Evolutionary conservation across 352 stramenopile species (phyloP).

Genomic region (Chrysophaeum taylorii): DNA sequence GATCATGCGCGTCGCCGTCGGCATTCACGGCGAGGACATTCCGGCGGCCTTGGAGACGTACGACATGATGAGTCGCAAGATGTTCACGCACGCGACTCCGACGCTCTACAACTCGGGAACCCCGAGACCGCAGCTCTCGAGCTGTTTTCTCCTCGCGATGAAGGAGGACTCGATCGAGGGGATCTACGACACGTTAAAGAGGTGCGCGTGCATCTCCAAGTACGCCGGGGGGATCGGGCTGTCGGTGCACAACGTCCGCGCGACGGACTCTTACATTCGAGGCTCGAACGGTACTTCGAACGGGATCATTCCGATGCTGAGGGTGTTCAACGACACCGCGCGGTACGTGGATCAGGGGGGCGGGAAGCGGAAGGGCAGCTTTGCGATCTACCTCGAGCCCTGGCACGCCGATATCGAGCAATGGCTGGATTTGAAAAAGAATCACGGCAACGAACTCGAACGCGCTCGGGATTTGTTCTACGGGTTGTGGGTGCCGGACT

Average conservation of each 20-base stretch:
- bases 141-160: slow-evolving; percentile 94
- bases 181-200: slow-evolving; percentile 98
- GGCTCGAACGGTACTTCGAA: slow-evolving; percentile 97
- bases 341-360: slow-evolving; percentile 97
- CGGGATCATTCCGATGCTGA: slow-evolving; percentile 97
- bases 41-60: slow-evolving; percentile 89
- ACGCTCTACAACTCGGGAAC: slow-evolving; percentile 99
- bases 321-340: slow-evolving; percentile 99
- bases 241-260: slow-evolving; percentile 94
- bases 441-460: slow-evolving; percentile 95
- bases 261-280: slow-evolving; percentile 90
- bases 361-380: slow-evolving; percentile 89
- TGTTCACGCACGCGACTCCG: slow-evolving; percentile 95
- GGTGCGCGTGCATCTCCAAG: slow-evolving; percentile 97
- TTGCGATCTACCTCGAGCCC: slow-evolving; percentile 97
- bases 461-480: slow-evolving; percentile 96
- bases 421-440: slow-evolving; percentile 96
- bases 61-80: slow-evolving; percentile 86
- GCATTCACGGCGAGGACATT: slow-evolving; percentile 94
- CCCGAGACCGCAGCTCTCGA: slow-evolving; percentile 90
- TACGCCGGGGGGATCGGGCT: slow-evolving; percentile 96
- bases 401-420: slow-evolving; percentile 98
- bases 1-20: slow-evolving; percentile 83
- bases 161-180: slow-evolving; percentile 98
- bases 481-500: slow-evolving; percentile 93